Conservation (phyloP, 371 early-diverging fungal genomes). For the Spraguea lophii region DNA sequence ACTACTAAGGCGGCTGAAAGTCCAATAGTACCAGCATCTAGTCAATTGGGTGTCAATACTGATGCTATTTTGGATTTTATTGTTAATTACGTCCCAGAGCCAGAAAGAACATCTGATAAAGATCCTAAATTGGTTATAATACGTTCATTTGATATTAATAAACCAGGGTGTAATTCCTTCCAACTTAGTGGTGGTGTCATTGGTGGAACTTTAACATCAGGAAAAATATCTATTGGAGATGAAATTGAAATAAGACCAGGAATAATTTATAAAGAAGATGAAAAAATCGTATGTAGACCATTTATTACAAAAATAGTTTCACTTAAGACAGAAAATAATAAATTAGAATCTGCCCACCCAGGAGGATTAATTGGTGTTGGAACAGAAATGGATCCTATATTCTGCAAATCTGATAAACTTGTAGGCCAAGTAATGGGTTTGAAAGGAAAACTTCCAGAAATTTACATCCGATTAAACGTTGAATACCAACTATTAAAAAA, state of each 20-base stretch:
- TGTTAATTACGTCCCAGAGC: constrained; percentile 84
- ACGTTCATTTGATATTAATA: constrained; percentile 97
- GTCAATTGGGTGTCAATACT: constrained; percentile 93
- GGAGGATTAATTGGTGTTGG: constrained; percentile 99
- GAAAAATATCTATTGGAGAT: constrained; percentile 78
- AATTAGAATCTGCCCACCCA: constrained; percentile 83
- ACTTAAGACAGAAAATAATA: constrained; percentile 74
- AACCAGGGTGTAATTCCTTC: constrained; percentile 85
- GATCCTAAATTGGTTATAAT: constrained; percentile 88
- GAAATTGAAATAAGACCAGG: constrained; percentile 98
- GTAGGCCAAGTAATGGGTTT: constrained; percentile 93
- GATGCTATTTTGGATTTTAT: constrained; percentile 97
- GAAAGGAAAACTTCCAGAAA: constrained; percentile 75
- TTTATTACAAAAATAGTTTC: constrained; percentile 74
- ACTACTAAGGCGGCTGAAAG: constrained; percentile 75
- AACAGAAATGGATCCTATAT: constrained; percentile 86
- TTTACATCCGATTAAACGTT: constrained; percentile 80
- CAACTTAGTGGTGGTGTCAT: constrained; percentile 94
- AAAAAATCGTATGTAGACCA: constrained; percentile 65
- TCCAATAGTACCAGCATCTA: constrained; percentile 95
- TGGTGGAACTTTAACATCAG: constrained; percentile 88
- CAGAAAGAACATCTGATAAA: constrained; percentile 61
- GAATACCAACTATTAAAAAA: constrained; percentile 83
- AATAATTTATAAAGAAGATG: constrained; percentile 66
- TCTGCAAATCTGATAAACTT: constrained; percentile 90